Evolutionary conservation across 495 filamentous ascomycete genomes (phyloP).

Genomic region (Penicillium cinerascens): DNA sequence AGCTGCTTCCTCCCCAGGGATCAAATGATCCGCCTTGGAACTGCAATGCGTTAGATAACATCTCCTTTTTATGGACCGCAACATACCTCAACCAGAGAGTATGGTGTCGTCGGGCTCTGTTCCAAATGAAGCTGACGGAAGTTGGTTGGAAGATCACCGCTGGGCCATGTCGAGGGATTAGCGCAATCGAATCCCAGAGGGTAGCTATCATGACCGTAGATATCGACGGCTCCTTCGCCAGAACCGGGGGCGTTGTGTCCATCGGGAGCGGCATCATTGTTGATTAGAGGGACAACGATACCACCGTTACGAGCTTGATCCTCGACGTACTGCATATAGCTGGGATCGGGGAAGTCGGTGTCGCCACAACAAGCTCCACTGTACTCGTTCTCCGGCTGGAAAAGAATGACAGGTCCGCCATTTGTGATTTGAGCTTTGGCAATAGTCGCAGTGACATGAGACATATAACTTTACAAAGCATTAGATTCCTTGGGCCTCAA

Average conservation of each 20-base stretch:
- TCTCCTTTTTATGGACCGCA: background rate
- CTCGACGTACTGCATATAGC: slow-evolving; percentile 68
- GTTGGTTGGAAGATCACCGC: slow-evolving; percentile 41
- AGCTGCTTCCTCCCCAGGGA: slow-evolving; percentile 70
- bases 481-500: slow-evolving; percentile 1
- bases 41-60: slow-evolving; percentile 24
- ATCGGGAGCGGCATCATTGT: slow-evolving; percentile 60
- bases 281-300: slow-evolving; percentile 71
- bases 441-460: slow-evolving; percentile 57
- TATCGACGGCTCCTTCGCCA: slow-evolving; percentile 62
- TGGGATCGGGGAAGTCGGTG: slow-evolving; percentile 49
- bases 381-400: slow-evolving; percentile 82
- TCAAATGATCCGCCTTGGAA: slow-evolving; percentile 78
- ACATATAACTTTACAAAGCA: slow-evolving; percentile 23
- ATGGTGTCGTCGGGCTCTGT: slow-evolving; percentile 63
- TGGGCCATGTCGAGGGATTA: slow-evolving; percentile 50
- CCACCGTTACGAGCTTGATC: slow-evolving; percentile 65
- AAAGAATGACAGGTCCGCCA: slow-evolving; percentile 71
- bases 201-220: slow-evolving; percentile 75
- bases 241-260: slow-evolving; percentile 67
- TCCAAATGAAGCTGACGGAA: slow-evolving; percentile 48
- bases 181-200: slow-evolving; percentile 64
- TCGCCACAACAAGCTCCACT: slow-evolving; percentile 39
- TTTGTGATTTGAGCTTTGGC: slow-evolving; percentile 75
- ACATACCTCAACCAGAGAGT: slow-evolving; percentile 59